These are phyloP conservation scores for Penicillium paradoxum DNA, from an alignment of 495 filamentous ascomycete genomes.

Conservation along the genomic window DNA sequence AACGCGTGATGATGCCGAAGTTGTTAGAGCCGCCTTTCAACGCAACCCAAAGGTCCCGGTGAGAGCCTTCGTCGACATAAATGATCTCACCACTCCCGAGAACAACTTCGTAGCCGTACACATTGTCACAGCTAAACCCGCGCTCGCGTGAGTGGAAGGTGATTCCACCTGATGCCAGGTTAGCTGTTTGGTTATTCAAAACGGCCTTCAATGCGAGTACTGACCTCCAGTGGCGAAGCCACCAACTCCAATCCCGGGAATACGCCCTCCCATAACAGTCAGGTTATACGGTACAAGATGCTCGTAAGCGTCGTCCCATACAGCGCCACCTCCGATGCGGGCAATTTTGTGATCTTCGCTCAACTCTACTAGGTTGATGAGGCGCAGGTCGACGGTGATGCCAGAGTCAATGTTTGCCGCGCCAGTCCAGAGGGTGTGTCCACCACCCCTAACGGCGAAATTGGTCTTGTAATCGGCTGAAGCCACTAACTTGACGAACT, in stretches of 20 bases:
- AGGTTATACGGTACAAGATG: constrained; percentile 39
- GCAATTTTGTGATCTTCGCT: constrained; percentile 27
- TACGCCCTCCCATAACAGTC: constrained; percentile 49
- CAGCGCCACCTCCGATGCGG: background rate
- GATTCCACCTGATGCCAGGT: constrained; percentile 45
- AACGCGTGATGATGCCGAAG: constrained; percentile 51
- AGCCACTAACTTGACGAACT: too few relatives aligned
- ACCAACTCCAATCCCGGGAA: constrained; percentile 47
- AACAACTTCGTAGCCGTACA: constrained; percentile 54
- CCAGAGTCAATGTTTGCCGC: too few relatives aligned
- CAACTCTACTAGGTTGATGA: constrained; percentile 34
- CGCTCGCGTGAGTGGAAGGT: constrained; percentile 43
- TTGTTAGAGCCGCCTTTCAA: constrained; percentile 52
- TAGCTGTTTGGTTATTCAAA: too few relatives aligned
- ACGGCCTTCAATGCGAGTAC: too few relatives aligned
- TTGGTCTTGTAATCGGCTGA: too few relatives aligned
- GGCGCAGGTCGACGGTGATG: constrained; percentile 43
- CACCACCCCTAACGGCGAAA: constrained; percentile 40
- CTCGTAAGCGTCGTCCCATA: constrained; percentile 35
- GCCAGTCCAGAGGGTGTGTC: too few relatives aligned
- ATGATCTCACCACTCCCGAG: constrained; percentile 54
- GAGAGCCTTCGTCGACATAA: constrained; percentile 44
- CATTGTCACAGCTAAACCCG: constrained; percentile 49
- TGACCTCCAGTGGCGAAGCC: too few relatives aligned
- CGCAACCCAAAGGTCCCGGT: constrained; percentile 58